Conservation (phyloP, 2,329 filamentous ascomycete species). For the Verruconis gallopava region DNA sequence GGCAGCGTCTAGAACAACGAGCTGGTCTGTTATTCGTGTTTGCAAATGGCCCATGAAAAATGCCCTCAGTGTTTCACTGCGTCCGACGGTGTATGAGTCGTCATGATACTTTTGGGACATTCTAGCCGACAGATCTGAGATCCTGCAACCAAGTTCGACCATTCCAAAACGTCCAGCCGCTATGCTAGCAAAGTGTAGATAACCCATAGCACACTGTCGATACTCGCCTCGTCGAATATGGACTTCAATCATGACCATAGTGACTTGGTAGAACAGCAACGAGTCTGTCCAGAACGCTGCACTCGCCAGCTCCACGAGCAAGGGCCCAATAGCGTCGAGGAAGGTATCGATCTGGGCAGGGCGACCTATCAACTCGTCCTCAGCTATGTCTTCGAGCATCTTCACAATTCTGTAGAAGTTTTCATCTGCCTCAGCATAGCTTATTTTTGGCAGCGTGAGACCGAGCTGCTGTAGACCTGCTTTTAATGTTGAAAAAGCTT, state of each 20-base stretch:
- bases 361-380: conserved; percentile 34
- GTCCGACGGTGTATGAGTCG: conserved; percentile 49
- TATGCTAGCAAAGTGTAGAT: conserved; percentile 55
- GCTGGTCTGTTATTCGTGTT: conserved; percentile 44
- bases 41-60: conserved; percentile 60
- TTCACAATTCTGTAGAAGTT: conserved; percentile 46
- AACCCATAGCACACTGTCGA: conserved; percentile 55
- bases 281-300: conserved; percentile 63
- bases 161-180: conserved; percentile 58
- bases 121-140: conserved; percentile 49
- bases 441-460: conserved; percentile 50
- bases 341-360: conserved; percentile 36
- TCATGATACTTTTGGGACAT: conserved; percentile 52
- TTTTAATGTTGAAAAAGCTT: conserved; percentile 57
- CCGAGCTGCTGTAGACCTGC: conserved; percentile 59
- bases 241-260: conserved; percentile 52
- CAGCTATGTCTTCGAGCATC: conserved; percentile 29
- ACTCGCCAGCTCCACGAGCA: conserved; percentile 56
- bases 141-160: conserved; percentile 52
- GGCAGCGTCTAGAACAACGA: conserved; percentile 49
- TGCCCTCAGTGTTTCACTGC: conserved; percentile 56
- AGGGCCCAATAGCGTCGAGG: conserved; percentile 52
- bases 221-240: conserved; percentile 52
- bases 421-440: conserved; percentile 64
- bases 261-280: conserved; percentile 59